Evolutionary conservation across 805 yeast genomes (phyloP), one percentile per base, ranked within the genome.

Genomic region (Blastobotrys robertii): DNA sequence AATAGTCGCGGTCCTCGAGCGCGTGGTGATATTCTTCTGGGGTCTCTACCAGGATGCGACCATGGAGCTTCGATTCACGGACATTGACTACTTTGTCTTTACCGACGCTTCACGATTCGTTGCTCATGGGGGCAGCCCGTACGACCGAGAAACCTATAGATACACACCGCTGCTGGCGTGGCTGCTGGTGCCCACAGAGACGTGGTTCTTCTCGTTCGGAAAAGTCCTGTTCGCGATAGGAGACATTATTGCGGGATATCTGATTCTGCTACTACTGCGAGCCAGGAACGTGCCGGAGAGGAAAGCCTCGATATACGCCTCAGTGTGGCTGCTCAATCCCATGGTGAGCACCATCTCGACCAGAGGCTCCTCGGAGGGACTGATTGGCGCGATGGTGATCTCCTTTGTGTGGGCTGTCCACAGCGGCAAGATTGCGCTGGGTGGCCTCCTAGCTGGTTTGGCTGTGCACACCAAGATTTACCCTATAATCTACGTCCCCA

Each of bases 311-410:
- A 50, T 67, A 4, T 66, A 78, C 34, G 60, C 79, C 9, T 61
- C 81, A 2, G 64, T 90, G 4, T 92, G 97, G 97, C 68, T 92
- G 13, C 68, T 86, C 51, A 92, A 92, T 58, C 97, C 98, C 11
- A 84, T 92, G 92, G 97, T 88, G 0, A 76, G 81, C 29, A 86
- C 95, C 1, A 92, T 92, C 39, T 79, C 90, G 50, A 86, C 97
- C 0, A 69, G 98, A 37, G 98, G 98, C 1, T 84, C 92, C 22
- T 82, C 95, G 0, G 98, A 92, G 56, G 87, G 96, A 48, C 70
- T 92, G 1, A 62, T 92, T 37, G 85, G 94, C 2, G 87, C 84
- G 29, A 65, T 90, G 50, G 73, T 87, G 2, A 73, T 86, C 70
- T 57, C 71, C 6, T 64, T 79, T 34, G 54, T 65, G 28, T 66